Conservation (phyloP, 495 filamentous ascomycete species). For the Podospora appendiculata region DNA sequence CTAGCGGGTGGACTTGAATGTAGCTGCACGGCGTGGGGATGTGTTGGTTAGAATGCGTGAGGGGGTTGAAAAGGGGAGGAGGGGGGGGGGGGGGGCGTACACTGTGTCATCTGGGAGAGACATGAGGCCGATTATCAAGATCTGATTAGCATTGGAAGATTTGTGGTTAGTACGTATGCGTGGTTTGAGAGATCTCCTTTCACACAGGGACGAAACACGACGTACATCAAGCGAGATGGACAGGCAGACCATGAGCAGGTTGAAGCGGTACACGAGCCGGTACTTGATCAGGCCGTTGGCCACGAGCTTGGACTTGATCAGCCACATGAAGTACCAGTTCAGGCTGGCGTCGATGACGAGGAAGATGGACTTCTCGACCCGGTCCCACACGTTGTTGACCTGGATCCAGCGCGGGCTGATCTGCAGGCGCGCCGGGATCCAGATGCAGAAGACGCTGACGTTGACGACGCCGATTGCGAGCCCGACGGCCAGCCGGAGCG, state of each 20-base stretch:
- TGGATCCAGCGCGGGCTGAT: conserved; percentile 18
- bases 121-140: conserved; percentile 24
- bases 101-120: conserved; percentile 17
- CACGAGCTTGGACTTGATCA: conserved; percentile 38
- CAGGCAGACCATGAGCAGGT: conserved; percentile 40
- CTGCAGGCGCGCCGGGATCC: conserved; percentile 39
- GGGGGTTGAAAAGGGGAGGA: neutral
- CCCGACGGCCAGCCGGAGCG: conserved; percentile 28
- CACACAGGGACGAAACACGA: neutral
- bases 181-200: neutral
- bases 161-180: neutral
- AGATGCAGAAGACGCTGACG: conserved; percentile 42
- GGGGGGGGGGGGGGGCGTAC: conserved; percentile 5
- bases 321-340: conserved; percentile 42
- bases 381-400: conserved; percentile 44
- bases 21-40: conserved; percentile 20
- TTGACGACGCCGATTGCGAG: conserved; percentile 36
- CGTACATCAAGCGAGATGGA: conserved; percentile 42
- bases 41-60: neutral
- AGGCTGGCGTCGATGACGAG: conserved; percentile 36
- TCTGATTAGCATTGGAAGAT: neutral
- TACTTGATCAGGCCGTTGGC: conserved; percentile 43
- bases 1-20: conserved; percentile 45
- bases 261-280: conserved; percentile 38
- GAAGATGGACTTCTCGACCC: conserved; percentile 40